Base-by-base conservation (phyloP, 805 yeast genomes). In the Candida berthetii region DNA sequence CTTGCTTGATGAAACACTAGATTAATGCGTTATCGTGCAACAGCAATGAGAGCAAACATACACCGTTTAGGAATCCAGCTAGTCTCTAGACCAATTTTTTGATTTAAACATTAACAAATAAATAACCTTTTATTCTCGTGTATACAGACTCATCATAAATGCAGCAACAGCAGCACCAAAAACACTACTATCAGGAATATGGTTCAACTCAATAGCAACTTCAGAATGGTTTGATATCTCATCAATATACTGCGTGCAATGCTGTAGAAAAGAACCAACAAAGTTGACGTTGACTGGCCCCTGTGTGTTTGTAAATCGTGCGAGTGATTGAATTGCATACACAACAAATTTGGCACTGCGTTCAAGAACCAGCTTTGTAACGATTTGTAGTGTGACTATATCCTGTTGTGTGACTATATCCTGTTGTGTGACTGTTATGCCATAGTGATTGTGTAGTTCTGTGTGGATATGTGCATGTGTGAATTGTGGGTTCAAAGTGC, bases 111-210 rank as follows among this genome's bases (percentile, higher is more conserved):
- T n/a, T n/a, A n/a, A n/a, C n/a, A n/a, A n/a, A n/a, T n/a, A n/a
- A n/a, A n/a, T n/a, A n/a, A n/a, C n/a, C n/a, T n/a, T n/a, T n/a
- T n/a, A n/a, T n/a, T n/a, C n/a, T n/a, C n/a, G n/a, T n/a, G n/a
- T n/a, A n/a, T n/a, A n/a, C n/a, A n/a, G n/a, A n/a, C n/a, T 35
- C 28, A 24, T 38, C 29, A 29, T 42, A 36, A 10, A 36, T 3
- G 80, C 78, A 15, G 76, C 75, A 35, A 76, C 69, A 11, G 77
- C 80, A 22, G 79, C 76, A 4, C 82, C 82, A 25, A 74, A 58
- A 8, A 76, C 60, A 14, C 76, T 68, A 40, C 77, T 71, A 46
- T 75, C 64, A 15, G 66, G 69, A 22, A 74, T 58, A 35, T 64
- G 59, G 40, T 55, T 60, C 38, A 76, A 61, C 18, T 60, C 59